phyloP scores from a whole-genome alignment of 1,284 basidiomycete species.

The Tilletiaria anomala region DNA sequence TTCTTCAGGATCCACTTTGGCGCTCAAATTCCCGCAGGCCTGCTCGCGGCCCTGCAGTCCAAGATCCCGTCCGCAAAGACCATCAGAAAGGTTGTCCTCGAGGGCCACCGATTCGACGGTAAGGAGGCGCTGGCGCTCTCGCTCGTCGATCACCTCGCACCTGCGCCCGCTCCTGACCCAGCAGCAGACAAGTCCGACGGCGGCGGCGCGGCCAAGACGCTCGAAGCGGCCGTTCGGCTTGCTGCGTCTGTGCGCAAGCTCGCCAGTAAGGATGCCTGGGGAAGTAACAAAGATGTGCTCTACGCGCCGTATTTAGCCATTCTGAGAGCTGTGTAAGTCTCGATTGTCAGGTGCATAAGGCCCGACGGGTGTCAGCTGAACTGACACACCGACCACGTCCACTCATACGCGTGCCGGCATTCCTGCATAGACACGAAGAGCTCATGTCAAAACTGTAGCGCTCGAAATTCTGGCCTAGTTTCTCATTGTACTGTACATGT shows the following conservation, averaged over 20 bases:
- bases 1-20: conserved; percentile 35
- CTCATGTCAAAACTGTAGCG: too few relatives aligned
- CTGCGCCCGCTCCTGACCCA: conserved; percentile 48
- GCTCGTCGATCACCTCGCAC: conserved; percentile 53
- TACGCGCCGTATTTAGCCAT: too few relatives aligned
- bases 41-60: conserved; percentile 50
- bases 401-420: too few relatives aligned
- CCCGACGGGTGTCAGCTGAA: too few relatives aligned
- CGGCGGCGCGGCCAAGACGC: too few relatives aligned
- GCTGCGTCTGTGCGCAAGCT: not conserved
- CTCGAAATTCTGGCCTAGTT: too few relatives aligned
- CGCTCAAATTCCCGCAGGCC: conserved; percentile 21
- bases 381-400: too few relatives aligned
- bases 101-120: conserved; percentile 68
- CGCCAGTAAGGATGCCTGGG: not conserved
- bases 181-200: too few relatives aligned
- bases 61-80: conserved; percentile 54
- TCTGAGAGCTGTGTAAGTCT: too few relatives aligned
- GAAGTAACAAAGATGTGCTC: not conserved
- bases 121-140: conserved; percentile 55
- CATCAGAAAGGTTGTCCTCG: conserved; percentile 62
- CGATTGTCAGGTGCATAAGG: too few relatives aligned
- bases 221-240: not conserved
- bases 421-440: too few relatives aligned
- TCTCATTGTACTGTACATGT: too few relatives aligned